phyloP scores from a whole-genome alignment of 2,329 filamentous ascomycete genomes.

The Calonectria hawksworthii region DNA sequence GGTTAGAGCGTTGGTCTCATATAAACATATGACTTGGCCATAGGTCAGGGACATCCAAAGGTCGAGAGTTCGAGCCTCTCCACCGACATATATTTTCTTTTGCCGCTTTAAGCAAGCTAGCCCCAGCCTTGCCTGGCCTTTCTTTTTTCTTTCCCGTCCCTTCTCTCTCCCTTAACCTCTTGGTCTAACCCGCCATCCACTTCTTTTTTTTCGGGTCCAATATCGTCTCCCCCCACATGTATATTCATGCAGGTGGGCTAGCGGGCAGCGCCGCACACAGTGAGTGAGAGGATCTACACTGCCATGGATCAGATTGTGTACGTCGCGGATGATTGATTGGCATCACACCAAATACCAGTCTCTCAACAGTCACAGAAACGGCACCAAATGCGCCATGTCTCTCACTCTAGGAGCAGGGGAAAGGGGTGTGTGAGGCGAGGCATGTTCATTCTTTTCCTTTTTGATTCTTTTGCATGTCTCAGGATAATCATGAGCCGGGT shows the following conservation, averaged over 20 bases:
- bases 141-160: not conserved
- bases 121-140: too few species aligned
- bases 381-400: constrained; percentile 18
- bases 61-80: constrained; percentile 49
- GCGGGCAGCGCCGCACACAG: not conserved
- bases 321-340: constrained; percentile 7
- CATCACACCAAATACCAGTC: constrained; percentile 27
- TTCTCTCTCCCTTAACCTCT: not conserved
- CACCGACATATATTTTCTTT: constrained; percentile 36
- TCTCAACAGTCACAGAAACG: constrained; percentile 15
- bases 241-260: not conserved
- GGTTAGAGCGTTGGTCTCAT: constrained; percentile 49
- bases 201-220: not conserved
- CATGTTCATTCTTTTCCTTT: constrained; percentile 13
- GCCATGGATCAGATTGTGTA: constrained; percentile 5
- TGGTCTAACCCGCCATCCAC: too few species aligned
- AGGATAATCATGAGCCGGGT: constrained; percentile 23
- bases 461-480: constrained; percentile 21
- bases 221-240: not conserved
- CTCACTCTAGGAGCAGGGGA: not conserved
- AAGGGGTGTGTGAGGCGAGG: not conserved
- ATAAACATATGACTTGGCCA: constrained; percentile 38
- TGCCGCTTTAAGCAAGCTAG: not conserved
- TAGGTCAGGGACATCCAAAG: constrained; percentile 45
- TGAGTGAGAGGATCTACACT: not conserved